phyloP scores from a whole-genome alignment of 2,329 filamentous ascomycete species.

The Ascochyta clinopodiicola region DNA sequence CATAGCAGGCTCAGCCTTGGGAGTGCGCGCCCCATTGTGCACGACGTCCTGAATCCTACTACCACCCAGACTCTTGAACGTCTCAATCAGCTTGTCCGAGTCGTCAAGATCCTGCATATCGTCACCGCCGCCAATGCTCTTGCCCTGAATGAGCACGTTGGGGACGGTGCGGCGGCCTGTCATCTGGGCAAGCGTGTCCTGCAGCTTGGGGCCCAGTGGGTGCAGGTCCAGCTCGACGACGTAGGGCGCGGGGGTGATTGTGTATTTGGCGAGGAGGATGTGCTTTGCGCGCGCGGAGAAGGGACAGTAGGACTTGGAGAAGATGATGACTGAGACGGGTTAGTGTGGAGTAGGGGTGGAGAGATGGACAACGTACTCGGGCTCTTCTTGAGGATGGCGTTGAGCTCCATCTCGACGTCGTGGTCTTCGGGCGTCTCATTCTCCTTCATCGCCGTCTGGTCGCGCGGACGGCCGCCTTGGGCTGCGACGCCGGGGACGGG shows the following conservation, averaged over 20 bases:
- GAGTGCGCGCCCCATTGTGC: conserved; percentile 11
- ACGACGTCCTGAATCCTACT: conserved; percentile 61
- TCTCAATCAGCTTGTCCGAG: conserved; percentile 71
- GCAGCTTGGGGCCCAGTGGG: conserved; percentile 73
- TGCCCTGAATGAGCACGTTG: conserved; percentile 86
- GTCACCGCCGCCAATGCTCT: conserved; percentile 89
- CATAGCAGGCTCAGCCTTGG: neutral
- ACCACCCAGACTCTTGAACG: conserved; percentile 75
- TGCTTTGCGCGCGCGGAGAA: conserved; percentile 84
- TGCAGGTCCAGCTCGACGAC: conserved; percentile 92
- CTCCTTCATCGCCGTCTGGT: conserved; percentile 51
- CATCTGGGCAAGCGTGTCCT: conserved; percentile 72
- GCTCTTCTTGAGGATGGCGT: conserved; percentile 79
- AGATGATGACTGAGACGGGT: conserved; percentile 76
- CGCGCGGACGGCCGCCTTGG: conserved; percentile 51
- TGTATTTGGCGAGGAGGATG: conserved; percentile 83
- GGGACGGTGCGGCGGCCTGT: conserved; percentile 88
- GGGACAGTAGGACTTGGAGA: conserved; percentile 93
- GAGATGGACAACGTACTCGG: conserved; percentile 67
- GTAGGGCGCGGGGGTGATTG: conserved; percentile 79
- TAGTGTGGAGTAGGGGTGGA: conserved; percentile 3
- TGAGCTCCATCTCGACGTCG: conserved; percentile 73
- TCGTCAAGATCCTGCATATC: conserved; percentile 74
- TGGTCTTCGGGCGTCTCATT: conserved; percentile 65
- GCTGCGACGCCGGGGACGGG: conserved; percentile 50